Evolutionary conservation across 352 stramenopile genomes (phyloP), one percentile per base, ranked within the genome.

Genomic region (Pythium rhizo-oryzae): DNA sequence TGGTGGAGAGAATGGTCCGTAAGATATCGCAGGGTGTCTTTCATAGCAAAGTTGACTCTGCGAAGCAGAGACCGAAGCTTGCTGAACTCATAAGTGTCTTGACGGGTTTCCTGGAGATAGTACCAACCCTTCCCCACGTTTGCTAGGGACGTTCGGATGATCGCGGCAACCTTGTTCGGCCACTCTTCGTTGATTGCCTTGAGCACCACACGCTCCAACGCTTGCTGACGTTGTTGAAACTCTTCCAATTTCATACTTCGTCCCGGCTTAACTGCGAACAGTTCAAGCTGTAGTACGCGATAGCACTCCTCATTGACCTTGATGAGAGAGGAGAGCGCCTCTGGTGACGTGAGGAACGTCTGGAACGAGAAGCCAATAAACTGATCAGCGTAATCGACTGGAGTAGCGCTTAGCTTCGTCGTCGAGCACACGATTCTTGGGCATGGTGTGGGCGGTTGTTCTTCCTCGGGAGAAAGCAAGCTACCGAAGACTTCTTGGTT

Each of bases 231-330:
- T 59, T 94, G 86, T 43, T 94, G 86, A 47, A 96, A 96, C 51
- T 96, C 88, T 65, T 96, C 88, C 7, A 96, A 66, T 51, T 96
- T 96, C 25, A 89, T 80, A 53, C 82, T 91, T 19, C 86, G 77
- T 0, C 83, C 77, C 12, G 75, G 56, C 47, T 94, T 94, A 28
- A 94, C 81, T 50, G 76, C 88, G 55, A 94, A 96, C 0, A 96
- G 70, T 65, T 96, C 87, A 0, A 96, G 70, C 53, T 93, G 87
- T 9, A 93, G 67, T 15, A 96, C 74, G 15, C 84, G 79, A 46
- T 90, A 94, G 70, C 87, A 94, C 67, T 96, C 87, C 62, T 96
- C 87, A 58, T 93, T 96, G 1, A 96, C 84, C 60, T 93, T 94
- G 30, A 93, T 84, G 3, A 94, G 75, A 0, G 87, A 82, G 0